These are phyloP conservation scores for Annulohypoxylon stygium DNA, from an alignment of 495 filamentous ascomycete species.

Conservation along the genomic window DNA sequence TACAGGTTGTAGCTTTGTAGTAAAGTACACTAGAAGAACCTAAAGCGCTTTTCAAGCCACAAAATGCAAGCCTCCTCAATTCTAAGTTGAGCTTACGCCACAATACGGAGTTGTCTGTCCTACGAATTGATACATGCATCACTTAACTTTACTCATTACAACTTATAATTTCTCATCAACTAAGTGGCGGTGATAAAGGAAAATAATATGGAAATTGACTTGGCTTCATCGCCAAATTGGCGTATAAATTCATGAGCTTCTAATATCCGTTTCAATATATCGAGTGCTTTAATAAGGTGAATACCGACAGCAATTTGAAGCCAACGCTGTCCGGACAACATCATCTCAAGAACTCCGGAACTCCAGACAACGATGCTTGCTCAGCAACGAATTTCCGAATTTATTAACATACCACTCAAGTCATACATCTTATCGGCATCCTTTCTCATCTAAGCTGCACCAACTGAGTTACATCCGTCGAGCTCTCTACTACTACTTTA, in stretches of 20 bases:
- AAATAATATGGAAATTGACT: background rate
- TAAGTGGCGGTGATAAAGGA: background rate
- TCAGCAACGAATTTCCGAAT: background rate
- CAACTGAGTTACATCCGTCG: background rate
- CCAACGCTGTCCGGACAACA: background rate
- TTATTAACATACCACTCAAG: slow-evolving; percentile 2
- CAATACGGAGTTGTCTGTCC: background rate
- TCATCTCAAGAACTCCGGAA: background rate
- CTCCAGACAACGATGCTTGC: background rate
- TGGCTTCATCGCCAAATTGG: too few species aligned
- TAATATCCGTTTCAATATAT: background rate
- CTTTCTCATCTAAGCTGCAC: background rate
- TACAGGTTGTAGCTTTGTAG: background rate
- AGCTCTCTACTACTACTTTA: slow-evolving; percentile 3
- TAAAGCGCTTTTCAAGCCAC: slow-evolving; percentile 8
- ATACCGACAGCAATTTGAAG: background rate
- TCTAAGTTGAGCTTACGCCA: slow-evolving; percentile 19
- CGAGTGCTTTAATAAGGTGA: background rate
- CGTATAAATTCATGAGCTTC: background rate
- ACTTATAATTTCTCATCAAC: background rate
- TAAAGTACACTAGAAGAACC: background rate
- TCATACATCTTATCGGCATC: slow-evolving; percentile 9
- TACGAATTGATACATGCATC: background rate
- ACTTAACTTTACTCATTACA: background rate
- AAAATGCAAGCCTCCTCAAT: background rate